These are phyloP conservation scores for Groenewaldozyma salmanticensis DNA, from an alignment of 805 yeast genomes.

Conservation along the genomic window DNA sequence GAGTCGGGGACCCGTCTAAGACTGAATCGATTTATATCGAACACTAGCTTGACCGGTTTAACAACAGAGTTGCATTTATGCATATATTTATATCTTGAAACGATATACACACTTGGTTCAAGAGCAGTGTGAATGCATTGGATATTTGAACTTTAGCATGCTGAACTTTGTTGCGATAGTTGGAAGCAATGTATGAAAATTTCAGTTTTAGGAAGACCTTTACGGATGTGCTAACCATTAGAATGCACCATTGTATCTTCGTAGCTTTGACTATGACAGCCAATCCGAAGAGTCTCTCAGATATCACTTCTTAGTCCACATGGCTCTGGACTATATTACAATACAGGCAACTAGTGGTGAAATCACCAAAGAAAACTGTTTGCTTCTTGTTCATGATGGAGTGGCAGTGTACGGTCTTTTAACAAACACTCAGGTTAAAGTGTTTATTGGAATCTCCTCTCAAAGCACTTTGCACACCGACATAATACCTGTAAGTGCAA, in stretches of 20 bases:
- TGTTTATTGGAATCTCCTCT: conserved; percentile 25
- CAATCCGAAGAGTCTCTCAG: conserved; percentile 11
- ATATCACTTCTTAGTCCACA: conserved; percentile 28
- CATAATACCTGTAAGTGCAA: conserved; percentile 11
- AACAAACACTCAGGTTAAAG: conserved; percentile 25
- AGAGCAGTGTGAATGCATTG: too few relatives aligned
- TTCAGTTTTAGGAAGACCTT: neutral
- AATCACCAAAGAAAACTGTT: conserved; percentile 14
- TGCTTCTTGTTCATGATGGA: conserved; percentile 27
- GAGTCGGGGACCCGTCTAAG: too few relatives aligned
- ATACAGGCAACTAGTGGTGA: conserved; percentile 16
- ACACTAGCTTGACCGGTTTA: neutral
- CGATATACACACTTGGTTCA: conserved; percentile 17
- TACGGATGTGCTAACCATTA: neutral
- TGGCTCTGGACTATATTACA: conserved; percentile 28
- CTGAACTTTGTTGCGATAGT: conserved; percentile 2
- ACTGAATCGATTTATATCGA: too few relatives aligned
- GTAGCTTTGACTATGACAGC: neutral
- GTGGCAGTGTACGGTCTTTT: conserved; percentile 29
- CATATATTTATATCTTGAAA: conserved; percentile 9
- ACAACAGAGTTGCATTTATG: neutral
- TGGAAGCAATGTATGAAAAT: conserved; percentile 17
- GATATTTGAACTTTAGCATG: too few relatives aligned
- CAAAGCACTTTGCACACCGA: conserved; percentile 16
- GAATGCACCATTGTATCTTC: conserved; percentile 20